Base-by-base conservation (phyloP, 352 stramenopile genomes). In the Phytopythium cucurbitacearum region DNA sequence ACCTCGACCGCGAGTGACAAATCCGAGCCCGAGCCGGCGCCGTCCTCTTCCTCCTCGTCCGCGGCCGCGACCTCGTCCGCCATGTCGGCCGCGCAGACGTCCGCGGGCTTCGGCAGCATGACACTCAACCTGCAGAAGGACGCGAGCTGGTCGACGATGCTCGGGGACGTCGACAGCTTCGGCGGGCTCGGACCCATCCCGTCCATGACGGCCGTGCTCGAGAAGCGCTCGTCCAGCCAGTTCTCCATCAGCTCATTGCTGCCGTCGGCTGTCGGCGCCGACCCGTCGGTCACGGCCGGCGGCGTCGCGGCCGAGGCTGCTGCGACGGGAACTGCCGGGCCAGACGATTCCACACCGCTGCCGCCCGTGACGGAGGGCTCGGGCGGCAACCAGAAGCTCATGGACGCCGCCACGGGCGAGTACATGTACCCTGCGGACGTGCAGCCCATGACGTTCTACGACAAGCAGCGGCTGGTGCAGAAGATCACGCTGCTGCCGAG, bases 391-490 rank as follows among this genome's bases (percentile, higher is more conserved):
- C 79, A 80, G 34, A 88, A 88, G 56, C 86, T 77, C 62, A 71
- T 85, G 59, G 71, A 88, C 52, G 52, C 69, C 4, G 65, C 51
- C 38, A 90, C 75, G 21, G 80, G 80, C 33, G 83, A 94, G 51
- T 94, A 87, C 60, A 90, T 94, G 83, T 94, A 94, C 63, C 78
- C 79, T 32, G 80, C 87, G 5, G 82, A 89, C 44, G 79, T 94
- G 50, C 82, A 89, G 52, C 83, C 80, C 42, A 94, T 94, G 83
- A 86, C 76, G 37, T 91, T 91, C 49, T 70, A 74, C 15, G 83
- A 94, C 56, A 94, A 94, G 55, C 80, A 94, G 57, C 69, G 73
- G 6, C 73, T 94, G 6, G 83, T 94, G 28, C 80, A 94, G 64
- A 91, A 87, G 60, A 94, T 94, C 53, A 94, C 83, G 54, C 69